phyloP scores from a whole-genome alignment of 1,139 yeast species.

The Geotrichum bryndzae region DNA sequence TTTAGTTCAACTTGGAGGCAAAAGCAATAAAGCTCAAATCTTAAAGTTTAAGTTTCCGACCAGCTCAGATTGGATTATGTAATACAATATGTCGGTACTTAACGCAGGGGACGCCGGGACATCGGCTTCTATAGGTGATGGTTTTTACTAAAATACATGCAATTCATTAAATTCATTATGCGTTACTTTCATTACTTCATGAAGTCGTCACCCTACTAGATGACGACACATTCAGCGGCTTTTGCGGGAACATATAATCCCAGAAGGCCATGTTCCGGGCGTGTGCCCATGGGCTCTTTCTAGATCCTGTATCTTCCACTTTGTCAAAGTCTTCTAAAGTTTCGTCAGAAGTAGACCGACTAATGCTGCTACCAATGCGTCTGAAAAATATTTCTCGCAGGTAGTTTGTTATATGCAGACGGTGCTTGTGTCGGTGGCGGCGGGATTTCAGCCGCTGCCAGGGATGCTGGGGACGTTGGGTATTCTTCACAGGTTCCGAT shows the following conservation, averaged over 20 bases:
- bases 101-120: neutral
- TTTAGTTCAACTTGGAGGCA: too few species aligned
- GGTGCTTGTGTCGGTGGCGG: neutral
- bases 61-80: neutral
- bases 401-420: neutral
- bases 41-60: too few species aligned
- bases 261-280: conserved; percentile 5
- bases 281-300: conserved; percentile 2
- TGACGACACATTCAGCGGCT: neutral
- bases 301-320: neutral
- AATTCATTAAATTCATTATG: neutral
- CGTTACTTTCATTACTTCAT: neutral
- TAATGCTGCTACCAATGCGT: neutral
- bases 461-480: neutral
- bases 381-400: neutral
- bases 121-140: neutral
- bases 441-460: neutral
- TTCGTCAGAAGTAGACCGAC: neutral
- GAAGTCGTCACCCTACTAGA: neutral
- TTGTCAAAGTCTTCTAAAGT: neutral
- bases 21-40: too few species aligned
- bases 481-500: conserved; percentile 9
- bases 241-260: neutral
- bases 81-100: neutral
- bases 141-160: neutral